phyloP scores from a whole-genome alignment of 768 basidiomycete genomes.

The Termitomyces sp. region DNA sequence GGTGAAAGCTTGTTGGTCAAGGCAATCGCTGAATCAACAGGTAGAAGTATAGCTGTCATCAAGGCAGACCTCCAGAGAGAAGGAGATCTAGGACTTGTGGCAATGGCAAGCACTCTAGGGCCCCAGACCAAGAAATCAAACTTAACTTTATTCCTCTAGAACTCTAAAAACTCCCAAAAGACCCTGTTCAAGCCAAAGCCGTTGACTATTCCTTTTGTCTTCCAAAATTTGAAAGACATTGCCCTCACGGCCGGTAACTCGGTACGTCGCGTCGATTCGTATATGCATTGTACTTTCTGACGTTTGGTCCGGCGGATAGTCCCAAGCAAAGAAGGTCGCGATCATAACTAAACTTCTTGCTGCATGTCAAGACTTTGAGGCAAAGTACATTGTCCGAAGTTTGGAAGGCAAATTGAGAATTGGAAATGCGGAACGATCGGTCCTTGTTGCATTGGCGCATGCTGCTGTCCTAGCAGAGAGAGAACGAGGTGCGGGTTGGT shows the following conservation, averaged over 20 bases:
- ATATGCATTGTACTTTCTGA: slow-evolving; percentile 5
- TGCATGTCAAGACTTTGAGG: slow-evolving; percentile 87
- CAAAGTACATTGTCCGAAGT: slow-evolving; percentile 95
- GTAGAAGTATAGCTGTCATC: slow-evolving; percentile 77
- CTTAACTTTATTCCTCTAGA: slow-evolving; percentile 43
- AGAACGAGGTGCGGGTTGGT: slow-evolving; percentile 38
- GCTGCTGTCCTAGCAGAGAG: slow-evolving; percentile 83
- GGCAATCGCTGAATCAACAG: slow-evolving; percentile 93
- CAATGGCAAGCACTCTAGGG: slow-evolving; percentile 61
- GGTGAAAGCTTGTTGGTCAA: slow-evolving; percentile 94
- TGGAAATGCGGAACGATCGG: slow-evolving; percentile 93
- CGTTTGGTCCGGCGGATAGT: slow-evolving; percentile 43
- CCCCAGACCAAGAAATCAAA: slow-evolving; percentile 2
- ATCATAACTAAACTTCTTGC: slow-evolving; percentile 94
- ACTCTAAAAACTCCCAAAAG: slow-evolving; percentile 90
- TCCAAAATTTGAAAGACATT: slow-evolving; percentile 87
- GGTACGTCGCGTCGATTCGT: slow-evolving; percentile 34
- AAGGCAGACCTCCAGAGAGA: slow-evolving; percentile 93
- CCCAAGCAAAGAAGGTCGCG: slow-evolving; percentile 92
- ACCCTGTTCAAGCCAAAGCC: slow-evolving; percentile 94
- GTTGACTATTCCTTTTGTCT: slow-evolving; percentile 85
- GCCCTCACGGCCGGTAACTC: slow-evolving; percentile 83
- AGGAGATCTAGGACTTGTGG: slow-evolving; percentile 94
- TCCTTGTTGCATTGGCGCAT: slow-evolving; percentile 92
- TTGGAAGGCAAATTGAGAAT: slow-evolving; percentile 97